Evolutionary conservation across 139 green algal species (phyloP).

Genomic region (Trebouxia sp.): DNA sequence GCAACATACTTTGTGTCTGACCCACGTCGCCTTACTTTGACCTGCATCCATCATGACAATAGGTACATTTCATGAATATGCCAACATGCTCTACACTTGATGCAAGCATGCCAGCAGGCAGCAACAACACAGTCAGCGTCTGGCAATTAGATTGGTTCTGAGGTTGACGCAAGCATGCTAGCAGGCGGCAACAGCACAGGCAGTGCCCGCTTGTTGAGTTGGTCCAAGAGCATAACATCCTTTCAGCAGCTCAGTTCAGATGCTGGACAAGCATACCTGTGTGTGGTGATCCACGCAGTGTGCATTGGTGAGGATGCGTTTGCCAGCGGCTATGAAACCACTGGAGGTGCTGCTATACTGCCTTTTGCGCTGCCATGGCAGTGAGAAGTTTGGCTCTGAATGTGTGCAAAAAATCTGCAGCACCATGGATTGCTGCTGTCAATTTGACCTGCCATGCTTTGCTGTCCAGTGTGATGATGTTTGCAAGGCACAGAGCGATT

Average conservation of each 20-base stretch:
- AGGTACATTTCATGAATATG: too few species aligned
- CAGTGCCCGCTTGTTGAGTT: too few species aligned
- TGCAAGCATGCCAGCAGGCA: neutral
- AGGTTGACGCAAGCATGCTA: too few species aligned
- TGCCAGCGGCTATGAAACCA: slow-evolving; percentile 84
- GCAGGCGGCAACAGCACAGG: neutral
- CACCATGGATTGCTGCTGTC: neutral
- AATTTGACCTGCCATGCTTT: neutral
- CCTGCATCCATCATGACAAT: slow-evolving; percentile 67
- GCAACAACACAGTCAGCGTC: neutral
- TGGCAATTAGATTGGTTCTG: too few species aligned
- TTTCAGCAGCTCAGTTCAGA: too few species aligned
- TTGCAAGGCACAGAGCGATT: neutral
- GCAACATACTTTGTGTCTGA: slow-evolving; percentile 92
- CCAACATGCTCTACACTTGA: too few species aligned
- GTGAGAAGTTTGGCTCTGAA: slow-evolving; percentile 90
- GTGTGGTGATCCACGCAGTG: slow-evolving; percentile 96
- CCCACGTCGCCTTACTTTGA: slow-evolving; percentile 92
- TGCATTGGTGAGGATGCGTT: slow-evolving; percentile 94
- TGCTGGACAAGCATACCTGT: slow-evolving; percentile 58
- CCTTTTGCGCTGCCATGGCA: slow-evolving; percentile 95
- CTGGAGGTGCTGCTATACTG: slow-evolving; percentile 78
- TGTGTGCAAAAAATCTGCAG: slow-evolving; percentile 60
- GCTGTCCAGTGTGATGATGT: neutral
- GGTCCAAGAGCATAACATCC: too few species aligned